A percentile compares a stretch with the other conserved stretches of the same genome.
These are phyloP conservation scores for Coleophoma eucalyptorum DNA, from an alignment of 2,329 filamentous ascomycete species.

Conservation along the genomic window DNA sequence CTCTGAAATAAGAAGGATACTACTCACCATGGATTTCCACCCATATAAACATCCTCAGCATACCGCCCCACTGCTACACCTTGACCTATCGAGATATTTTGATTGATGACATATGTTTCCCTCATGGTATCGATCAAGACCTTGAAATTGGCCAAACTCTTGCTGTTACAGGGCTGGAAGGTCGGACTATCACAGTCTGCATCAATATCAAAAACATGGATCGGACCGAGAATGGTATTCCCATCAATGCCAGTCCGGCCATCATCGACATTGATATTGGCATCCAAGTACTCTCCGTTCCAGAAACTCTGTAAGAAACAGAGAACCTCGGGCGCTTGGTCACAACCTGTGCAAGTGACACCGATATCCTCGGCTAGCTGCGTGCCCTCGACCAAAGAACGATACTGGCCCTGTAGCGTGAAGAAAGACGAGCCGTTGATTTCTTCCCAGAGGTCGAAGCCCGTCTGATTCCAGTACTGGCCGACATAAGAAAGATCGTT, in stretches of 20 bases:
- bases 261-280: slow-evolving; percentile 63
- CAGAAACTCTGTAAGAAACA: slow-evolving; percentile 76
- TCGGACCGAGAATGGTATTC: slow-evolving; percentile 64
- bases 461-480: slow-evolving; percentile 62
- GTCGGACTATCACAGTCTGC: slow-evolving; percentile 64
- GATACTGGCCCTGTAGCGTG: slow-evolving; percentile 64
- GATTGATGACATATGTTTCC: slow-evolving; percentile 61
- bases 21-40: slow-evolving; percentile 68
- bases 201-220: slow-evolving; percentile 66
- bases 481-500: slow-evolving; percentile 75
- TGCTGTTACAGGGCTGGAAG: slow-evolving; percentile 58
- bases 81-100: slow-evolving; percentile 51
- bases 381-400: slow-evolving; percentile 58
- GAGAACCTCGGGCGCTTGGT: slow-evolving; percentile 63
- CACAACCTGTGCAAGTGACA: slow-evolving; percentile 55
- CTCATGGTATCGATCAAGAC: slow-evolving; percentile 71
- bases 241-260: slow-evolving; percentile 66
- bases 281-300: slow-evolving; percentile 59
- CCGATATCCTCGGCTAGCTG: slow-evolving; percentile 60
- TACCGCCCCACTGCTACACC: slow-evolving; percentile 67
- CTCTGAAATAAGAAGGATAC: not conserved
- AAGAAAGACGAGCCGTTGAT: slow-evolving; percentile 77
- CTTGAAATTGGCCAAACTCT: slow-evolving; percentile 73
- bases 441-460: slow-evolving; percentile 83
- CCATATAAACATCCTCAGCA: slow-evolving; percentile 69